Percentiles rank a stretch among this genome's conserved stretches.
phyloP scores from a whole-genome alignment of 1,284 basidiomycete species.

The Hypsizygus ulmarius region DNA sequence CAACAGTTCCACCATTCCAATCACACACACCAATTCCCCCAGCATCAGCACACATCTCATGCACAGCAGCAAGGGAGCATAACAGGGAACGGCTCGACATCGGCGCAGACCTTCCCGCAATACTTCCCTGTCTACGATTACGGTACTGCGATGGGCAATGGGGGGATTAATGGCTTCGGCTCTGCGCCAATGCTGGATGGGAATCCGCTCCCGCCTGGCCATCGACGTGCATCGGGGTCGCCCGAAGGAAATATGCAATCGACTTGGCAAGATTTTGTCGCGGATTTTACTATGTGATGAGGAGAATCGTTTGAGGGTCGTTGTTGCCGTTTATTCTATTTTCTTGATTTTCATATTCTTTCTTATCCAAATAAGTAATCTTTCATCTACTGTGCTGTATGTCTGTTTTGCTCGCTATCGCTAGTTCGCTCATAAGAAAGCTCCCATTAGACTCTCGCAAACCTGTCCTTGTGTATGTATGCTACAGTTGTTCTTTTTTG shows the following conservation, averaged over 20 bases:
- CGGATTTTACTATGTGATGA: conserved; percentile 27
- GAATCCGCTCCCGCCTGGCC: conserved; percentile 32
- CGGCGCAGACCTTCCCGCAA: conserved; percentile 47
- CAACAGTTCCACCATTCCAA: conserved; percentile 18
- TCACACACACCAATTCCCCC: conserved; percentile 13
- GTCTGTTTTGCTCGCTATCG: too few species aligned
- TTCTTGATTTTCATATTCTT: too few species aligned
- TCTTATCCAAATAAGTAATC: too few species aligned
- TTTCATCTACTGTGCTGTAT: too few species aligned
- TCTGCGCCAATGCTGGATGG: conserved; percentile 37
- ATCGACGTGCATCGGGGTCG: conserved; percentile 41
- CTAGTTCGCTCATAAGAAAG: too few species aligned
- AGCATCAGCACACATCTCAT: conserved; percentile 7
- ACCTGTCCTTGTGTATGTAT: too few species aligned
- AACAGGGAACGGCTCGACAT: conserved; percentile 9
- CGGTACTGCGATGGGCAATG: conserved; percentile 32
- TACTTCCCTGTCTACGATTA: conserved; percentile 81
- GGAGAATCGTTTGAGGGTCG: too few species aligned
- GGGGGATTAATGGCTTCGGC: conserved; percentile 25
- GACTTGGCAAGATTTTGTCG: conserved; percentile 62
- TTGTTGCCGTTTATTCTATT: too few species aligned
- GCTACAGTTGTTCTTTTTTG: too few species aligned
- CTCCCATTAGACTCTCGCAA: too few species aligned
- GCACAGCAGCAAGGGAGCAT: conserved; percentile 3
- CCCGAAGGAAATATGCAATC: conserved; percentile 58